Evolutionary conservation across 352 stramenopile genomes (phyloP).

Genomic region (Phytophthora macrochlamydospora): DNA sequence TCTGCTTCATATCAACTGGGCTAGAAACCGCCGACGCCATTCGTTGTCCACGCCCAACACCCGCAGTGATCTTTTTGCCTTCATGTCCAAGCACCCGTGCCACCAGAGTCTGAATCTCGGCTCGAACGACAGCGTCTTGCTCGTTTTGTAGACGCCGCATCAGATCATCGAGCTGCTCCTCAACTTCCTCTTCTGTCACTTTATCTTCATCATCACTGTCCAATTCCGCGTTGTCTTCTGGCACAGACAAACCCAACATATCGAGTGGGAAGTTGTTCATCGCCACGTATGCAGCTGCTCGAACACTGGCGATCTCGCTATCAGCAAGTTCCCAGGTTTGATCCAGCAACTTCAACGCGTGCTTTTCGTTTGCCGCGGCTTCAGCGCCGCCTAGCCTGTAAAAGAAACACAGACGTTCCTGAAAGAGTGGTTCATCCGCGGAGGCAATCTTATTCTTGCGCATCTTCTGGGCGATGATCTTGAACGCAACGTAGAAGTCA

Average conservation of each 20-base stretch:
- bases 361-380: slow-evolving; percentile 46
- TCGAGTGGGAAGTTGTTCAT: slow-evolving; percentile 54
- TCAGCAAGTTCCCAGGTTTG: slow-evolving; percentile 60
- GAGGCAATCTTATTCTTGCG: slow-evolving; percentile 68
- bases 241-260: slow-evolving; percentile 45
- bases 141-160: slow-evolving; percentile 44
- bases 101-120: slow-evolving; percentile 44
- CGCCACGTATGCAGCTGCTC: slow-evolving; percentile 44
- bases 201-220: slow-evolving; percentile 31
- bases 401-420: slow-evolving; percentile 59
- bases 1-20: slow-evolving; percentile 14
- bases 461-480: slow-evolving; percentile 74
- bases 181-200: slow-evolving; percentile 45
- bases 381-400: slow-evolving; percentile 52
- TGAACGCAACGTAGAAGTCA: slow-evolving; percentile 83
- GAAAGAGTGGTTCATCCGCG: slow-evolving; percentile 50
- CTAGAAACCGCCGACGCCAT: slow-evolving; percentile 38
- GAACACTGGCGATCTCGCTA: slow-evolving; percentile 38
- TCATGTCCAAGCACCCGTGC: slow-evolving; percentile 49
- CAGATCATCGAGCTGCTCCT: slow-evolving; percentile 57
- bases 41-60: slow-evolving; percentile 41
- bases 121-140: slow-evolving; percentile 34
- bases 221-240: slow-evolving; percentile 5
- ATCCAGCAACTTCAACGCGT: slow-evolving; percentile 45
- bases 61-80: slow-evolving; percentile 38